These are phyloP conservation scores for Tetrapyrgos nigripes DNA, from an alignment of 1,284 basidiomycete genomes.

Conservation along the genomic window DNA sequence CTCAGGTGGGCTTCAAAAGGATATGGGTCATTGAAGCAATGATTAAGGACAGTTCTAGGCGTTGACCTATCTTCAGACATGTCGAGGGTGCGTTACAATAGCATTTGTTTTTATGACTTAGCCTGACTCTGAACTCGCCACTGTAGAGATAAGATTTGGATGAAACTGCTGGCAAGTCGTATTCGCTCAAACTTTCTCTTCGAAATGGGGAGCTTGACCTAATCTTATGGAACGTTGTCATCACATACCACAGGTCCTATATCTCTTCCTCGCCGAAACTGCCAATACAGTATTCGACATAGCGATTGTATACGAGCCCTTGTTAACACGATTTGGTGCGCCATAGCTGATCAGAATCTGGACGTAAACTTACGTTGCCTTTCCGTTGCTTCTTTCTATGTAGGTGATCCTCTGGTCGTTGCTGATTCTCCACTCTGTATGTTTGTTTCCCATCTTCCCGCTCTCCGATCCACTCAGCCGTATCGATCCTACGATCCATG, in stretches of 20 bases:
- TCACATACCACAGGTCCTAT: constrained; percentile 25
- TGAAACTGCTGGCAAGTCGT: constrained; percentile 25
- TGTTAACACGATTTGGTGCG: constrained; percentile 38
- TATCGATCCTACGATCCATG: too few species aligned
- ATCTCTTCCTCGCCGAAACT: constrained; percentile 37
- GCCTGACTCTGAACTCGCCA: not conserved
- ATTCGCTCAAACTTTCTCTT: too few species aligned
- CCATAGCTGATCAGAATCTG: too few species aligned
- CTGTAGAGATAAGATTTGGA: constrained; percentile 31
- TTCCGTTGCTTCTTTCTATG: too few species aligned
- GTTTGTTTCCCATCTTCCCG: not conserved
- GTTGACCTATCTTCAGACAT: constrained; percentile 34
- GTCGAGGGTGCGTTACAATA: constrained; percentile 24
- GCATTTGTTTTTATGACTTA: not conserved
- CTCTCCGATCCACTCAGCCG: too few species aligned
- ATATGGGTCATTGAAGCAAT: too few species aligned
- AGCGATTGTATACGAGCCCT: constrained; percentile 39
- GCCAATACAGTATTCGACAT: constrained; percentile 36
- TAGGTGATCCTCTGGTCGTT: constrained; percentile 12
- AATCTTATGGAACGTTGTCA: not conserved
- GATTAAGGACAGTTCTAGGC: constrained; percentile 17
- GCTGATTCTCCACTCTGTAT: constrained; percentile 7
- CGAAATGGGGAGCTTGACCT: too few species aligned
- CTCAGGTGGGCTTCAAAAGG: constrained; percentile 23
- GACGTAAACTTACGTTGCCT: too few species aligned